Percentiles rank a stretch among this genome's conserved stretches.
phyloP scores from a whole-genome alignment of 352 stramenopile genomes.

The Pythium folliculosum region DNA sequence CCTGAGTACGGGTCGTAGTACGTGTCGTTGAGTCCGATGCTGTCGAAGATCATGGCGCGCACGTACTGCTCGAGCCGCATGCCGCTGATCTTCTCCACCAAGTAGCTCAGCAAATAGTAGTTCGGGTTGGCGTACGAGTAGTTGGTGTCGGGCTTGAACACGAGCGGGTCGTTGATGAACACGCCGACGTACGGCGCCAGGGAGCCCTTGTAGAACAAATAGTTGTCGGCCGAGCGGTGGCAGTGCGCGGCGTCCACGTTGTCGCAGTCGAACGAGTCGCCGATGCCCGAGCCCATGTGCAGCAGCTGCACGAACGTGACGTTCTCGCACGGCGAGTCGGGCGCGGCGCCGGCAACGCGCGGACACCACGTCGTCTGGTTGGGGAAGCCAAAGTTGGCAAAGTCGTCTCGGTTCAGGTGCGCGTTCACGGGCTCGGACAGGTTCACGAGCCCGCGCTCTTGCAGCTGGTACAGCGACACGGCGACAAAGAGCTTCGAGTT shows the following conservation, averaged over 20 bases:
- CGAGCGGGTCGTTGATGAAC: slow-evolving; percentile 57
- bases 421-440: slow-evolving; percentile 36
- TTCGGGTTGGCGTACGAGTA: slow-evolving; percentile 58
- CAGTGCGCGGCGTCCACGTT: slow-evolving; percentile 19
- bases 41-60: slow-evolving; percentile 38
- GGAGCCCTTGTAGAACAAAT: slow-evolving; percentile 32
- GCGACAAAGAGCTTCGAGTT: slow-evolving; percentile 62
- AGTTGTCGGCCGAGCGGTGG: slow-evolving; percentile 17
- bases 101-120: slow-evolving; percentile 58
- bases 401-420: slow-evolving; percentile 45
- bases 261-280: slow-evolving; percentile 35
- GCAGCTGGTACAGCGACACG: slow-evolving; percentile 60
- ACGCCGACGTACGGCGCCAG: slow-evolving; percentile 39
- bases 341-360: slow-evolving; percentile 14
- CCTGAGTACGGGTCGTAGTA: slow-evolving; percentile 53
- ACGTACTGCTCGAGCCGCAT: slow-evolving; percentile 44
- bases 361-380: slow-evolving; percentile 61
- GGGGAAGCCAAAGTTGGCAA: slow-evolving; percentile 42
- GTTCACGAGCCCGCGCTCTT: slow-evolving; percentile 46
- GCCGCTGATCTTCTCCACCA: slow-evolving; percentile 64
- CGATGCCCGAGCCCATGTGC: slow-evolving; percentile 55
- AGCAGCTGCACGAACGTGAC: slow-evolving; percentile 71
- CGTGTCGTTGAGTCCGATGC: slow-evolving; percentile 41
- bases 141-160: slow-evolving; percentile 51
- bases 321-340: slow-evolving; percentile 35